These are phyloP conservation scores for Ustilago xerochloae DNA, from an alignment of 1,284 basidiomycete genomes.

Conservation along the genomic window DNA sequence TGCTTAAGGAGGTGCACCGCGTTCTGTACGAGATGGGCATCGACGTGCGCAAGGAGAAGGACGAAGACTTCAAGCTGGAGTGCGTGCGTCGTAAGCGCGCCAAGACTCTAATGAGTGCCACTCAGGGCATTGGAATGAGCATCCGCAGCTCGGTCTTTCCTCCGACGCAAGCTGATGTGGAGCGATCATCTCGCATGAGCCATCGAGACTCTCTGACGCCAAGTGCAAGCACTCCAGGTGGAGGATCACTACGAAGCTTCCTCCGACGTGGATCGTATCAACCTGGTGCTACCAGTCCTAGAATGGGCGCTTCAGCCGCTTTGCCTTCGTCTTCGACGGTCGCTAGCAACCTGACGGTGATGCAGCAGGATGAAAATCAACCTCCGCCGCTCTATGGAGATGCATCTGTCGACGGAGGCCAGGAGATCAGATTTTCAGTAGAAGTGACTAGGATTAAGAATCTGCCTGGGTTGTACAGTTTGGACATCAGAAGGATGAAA, in stretches of 20 bases:
- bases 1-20: slow-evolving; percentile 83
- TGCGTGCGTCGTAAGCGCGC: slow-evolving; percentile 63
- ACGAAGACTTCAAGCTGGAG: slow-evolving; percentile 74
- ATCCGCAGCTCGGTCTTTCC: slow-evolving; percentile 62
- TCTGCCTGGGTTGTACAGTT: slow-evolving; percentile 63
- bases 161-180: slow-evolving; percentile 60
- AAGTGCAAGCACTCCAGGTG: slow-evolving; percentile 36
- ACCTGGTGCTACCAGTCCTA: slow-evolving; percentile 17
- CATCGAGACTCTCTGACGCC: slow-evolving; percentile 30
- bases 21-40: slow-evolving; percentile 90
- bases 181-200: slow-evolving; percentile 47
- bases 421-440: slow-evolving; percentile 66
- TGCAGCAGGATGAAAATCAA: slow-evolving; percentile 39
- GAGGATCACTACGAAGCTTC: slow-evolving; percentile 55
- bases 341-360: slow-evolving; percentile 8
- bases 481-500: slow-evolving; percentile 66
- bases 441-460: slow-evolving; percentile 66
- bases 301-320: slow-evolving; percentile 1
- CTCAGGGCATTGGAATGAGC: slow-evolving; percentile 58
- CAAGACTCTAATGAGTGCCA: slow-evolving; percentile 59
- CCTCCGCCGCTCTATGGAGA: slow-evolving; percentile 64
- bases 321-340: slow-evolving; percentile 22
- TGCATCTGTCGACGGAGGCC: slow-evolving; percentile 60
- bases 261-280: slow-evolving; percentile 52
- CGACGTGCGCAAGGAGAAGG: slow-evolving; percentile 81